phyloP scores from a whole-genome alignment of 1,139 yeast genomes.

The Diutina ranongensis region DNA sequence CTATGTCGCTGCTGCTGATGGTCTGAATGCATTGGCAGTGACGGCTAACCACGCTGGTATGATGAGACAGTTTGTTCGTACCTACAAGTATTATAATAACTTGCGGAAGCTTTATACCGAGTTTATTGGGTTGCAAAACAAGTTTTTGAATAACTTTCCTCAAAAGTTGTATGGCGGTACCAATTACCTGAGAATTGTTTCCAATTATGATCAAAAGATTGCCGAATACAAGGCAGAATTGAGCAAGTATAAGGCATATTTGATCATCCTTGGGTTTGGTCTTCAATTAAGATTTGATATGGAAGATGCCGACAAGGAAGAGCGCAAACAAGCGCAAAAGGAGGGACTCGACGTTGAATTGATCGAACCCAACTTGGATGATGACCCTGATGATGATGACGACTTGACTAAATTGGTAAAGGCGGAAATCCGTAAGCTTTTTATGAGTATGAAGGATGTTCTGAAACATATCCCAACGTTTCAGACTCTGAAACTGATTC shows the following conservation, averaged over 20 bases:
- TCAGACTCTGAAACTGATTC: conserved; percentile 22
- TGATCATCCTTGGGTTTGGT: conserved; percentile 35
- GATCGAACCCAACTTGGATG: conserved; percentile 7
- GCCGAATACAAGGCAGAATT: conserved; percentile 34
- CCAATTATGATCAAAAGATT: conserved; percentile 30
- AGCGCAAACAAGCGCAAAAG: conserved; percentile 6
- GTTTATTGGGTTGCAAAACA: conserved; percentile 21
- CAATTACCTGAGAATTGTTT: conserved; percentile 24
- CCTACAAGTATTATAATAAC: conserved; percentile 32
- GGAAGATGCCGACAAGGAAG: conserved; percentile 22
- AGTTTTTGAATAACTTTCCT: conserved; percentile 17
- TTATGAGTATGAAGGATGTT: conserved; percentile 14
- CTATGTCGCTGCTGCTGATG: conserved; percentile 17
- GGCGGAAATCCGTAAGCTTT: conserved; percentile 24
- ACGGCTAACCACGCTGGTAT: conserved; percentile 26
- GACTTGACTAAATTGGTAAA: conserved; percentile 27
- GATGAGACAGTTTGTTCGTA: conserved; percentile 36
- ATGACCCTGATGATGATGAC: conserved; percentile 11
- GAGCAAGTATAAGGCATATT: conserved; percentile 34
- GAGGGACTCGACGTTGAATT: conserved; percentile 9
- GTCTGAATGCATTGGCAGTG: conserved; percentile 11
- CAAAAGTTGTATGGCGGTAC: conserved; percentile 18
- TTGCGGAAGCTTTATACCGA: conserved; percentile 27
- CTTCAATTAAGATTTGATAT: conserved; percentile 35
- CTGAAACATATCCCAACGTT: conserved; percentile 29